These are phyloP conservation scores for Hevea brasiliensis DNA, from an alignment of 345 rosid genomes.

Conservation along the genomic window DNA sequence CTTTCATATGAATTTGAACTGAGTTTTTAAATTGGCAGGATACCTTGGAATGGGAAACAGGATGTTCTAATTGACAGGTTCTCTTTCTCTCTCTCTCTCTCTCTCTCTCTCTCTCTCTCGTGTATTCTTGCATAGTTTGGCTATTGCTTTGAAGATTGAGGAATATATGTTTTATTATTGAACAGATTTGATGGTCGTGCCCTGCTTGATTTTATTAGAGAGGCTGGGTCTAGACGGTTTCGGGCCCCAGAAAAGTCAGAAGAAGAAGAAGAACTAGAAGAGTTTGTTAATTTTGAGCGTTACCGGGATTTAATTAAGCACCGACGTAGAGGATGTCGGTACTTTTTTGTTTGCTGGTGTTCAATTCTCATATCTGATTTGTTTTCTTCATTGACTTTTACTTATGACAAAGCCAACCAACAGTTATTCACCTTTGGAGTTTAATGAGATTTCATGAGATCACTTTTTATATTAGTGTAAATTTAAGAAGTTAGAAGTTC, in stretches of 20 bases:
- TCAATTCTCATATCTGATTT: conserved; percentile 19
- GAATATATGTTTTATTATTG: not conserved
- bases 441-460: conserved; percentile 8
- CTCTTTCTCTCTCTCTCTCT: not conserved
- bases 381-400: conserved; percentile 12
- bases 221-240: conserved; percentile 53
- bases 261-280: conserved; percentile 95
- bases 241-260: conserved; percentile 62
- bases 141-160: not conserved
- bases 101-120: not conserved
- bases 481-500: conserved; percentile 27
- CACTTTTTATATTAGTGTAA: conserved; percentile 13
- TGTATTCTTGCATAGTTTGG: not conserved
- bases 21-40: conserved; percentile 43
- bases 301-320: conserved; percentile 99
- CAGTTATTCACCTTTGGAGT: conserved; percentile 18
- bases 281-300: conserved; percentile 99
- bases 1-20: not conserved
- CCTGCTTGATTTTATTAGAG: conserved; percentile 89
- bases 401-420: conserved; percentile 20
- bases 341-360: conserved; percentile 51
- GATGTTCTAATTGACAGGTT: conserved; percentile 85
- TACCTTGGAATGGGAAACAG: conserved; percentile 91
- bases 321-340: conserved; percentile 99
- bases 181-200: conserved; percentile 90